Conservation (phyloP, 139 green algal genomes). For the Ulvella scutata region DNA sequence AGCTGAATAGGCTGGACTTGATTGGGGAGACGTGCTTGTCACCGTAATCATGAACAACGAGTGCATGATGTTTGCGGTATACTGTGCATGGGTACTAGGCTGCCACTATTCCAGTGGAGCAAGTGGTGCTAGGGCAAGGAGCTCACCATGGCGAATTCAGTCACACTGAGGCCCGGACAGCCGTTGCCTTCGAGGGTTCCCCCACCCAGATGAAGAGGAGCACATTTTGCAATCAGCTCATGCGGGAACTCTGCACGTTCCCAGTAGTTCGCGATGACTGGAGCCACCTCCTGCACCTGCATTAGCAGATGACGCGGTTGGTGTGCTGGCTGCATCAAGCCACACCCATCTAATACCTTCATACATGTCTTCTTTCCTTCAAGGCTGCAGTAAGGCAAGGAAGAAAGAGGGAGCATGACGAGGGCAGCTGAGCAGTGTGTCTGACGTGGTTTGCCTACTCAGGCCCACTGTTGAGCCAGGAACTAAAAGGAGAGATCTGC, state of each 20-base stretch:
- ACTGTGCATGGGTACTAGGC: too few species aligned
- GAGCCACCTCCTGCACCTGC: conserved; percentile 72
- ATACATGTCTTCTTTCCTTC: too few species aligned
- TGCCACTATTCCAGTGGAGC: too few species aligned
- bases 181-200: conserved; percentile 59
- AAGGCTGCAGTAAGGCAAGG: neutral
- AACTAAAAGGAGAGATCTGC: neutral
- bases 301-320: neutral
- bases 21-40: too few species aligned
- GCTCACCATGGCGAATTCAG: conserved; percentile 35
- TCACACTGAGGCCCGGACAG: conserved; percentile 42
- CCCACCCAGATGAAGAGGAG: conserved; percentile 55
- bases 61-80: too few species aligned
- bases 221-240: conserved; percentile 57
- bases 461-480: neutral
- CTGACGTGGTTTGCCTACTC: too few species aligned
- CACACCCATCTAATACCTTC: too few species aligned
- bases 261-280: conserved; percentile 76
- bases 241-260: conserved; percentile 78
- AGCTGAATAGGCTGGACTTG: too few species aligned
- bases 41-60: too few species aligned
- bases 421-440: neutral
- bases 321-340: too few species aligned
- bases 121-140: too few species aligned
- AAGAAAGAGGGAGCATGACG: neutral